Evolutionary conservation across 257 asterid genomes (phyloP), one percentile per base, ranked within the genome.

Genomic region (Ehretia macrophylla): DNA sequence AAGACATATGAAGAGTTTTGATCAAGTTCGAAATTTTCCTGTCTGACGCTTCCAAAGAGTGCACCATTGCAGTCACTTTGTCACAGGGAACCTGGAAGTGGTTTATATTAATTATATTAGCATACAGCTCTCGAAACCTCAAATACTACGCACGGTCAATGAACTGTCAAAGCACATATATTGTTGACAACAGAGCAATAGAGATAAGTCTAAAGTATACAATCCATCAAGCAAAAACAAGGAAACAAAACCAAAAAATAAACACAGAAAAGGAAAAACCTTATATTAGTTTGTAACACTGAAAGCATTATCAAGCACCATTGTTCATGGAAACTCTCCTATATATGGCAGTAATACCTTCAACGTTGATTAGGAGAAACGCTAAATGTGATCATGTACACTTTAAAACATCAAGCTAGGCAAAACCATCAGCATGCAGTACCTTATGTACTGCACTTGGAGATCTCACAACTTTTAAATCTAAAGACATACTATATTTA

Each of bases 11-110:
- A 56, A 91, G 81, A 35, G 71, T 69, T 71, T 68, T 76, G 22
- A 55, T 77, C 76, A 82, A 60, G 69, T 68, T 74, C 47, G 66
- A 69, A 69, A 77, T 72, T 67, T 79, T 77, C 60, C 71, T 74
- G 55, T 83, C 81, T 60, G 77, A 70, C 68, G 68, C 73, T 76
- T 85, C 86, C 58, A 74, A 50, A 45, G 59, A 51, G 75, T 82
- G 85, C 84, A 72, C 75, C 85, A 81, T 72, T 60, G 84, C 70
- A 65, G 76, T 57, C 75, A 77, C 64, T 64, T 81, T 72, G 51
- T 74, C 80, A 55, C 61, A 66, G 58, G 60, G 59, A 69, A 58
- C 85, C 95, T 82, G 85, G 70, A 35, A 68, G 35, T 18, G 20
- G 22, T 45, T 11, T 21, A n/a, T n/a, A n/a, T n/a, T n/a, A 59